Evolutionary conservation across 495 filamentous ascomycete genomes (phyloP), one percentile per base, ranked within the genome.

Genomic region (Hypoxylon fuscum): DNA sequence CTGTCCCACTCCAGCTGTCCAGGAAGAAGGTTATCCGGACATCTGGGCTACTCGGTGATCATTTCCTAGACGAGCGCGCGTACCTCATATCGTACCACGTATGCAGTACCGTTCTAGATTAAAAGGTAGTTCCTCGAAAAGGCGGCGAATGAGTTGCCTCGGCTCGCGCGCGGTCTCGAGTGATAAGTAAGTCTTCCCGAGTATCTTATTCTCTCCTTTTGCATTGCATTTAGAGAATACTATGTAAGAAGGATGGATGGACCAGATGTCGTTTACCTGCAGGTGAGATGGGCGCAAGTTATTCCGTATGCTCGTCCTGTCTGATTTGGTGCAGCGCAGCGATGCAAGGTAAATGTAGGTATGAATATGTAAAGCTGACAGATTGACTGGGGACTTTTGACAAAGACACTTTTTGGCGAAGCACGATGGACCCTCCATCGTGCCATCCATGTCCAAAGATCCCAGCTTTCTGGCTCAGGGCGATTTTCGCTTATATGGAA

Each of bases 11-110:
- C 48, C 11, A 46, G 23, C 50, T 55, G 54, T 67, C 48, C 11
- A 46, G 23, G 54, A 40, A 58, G 53, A 67, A 62, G 64, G 59
- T 62, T 62, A 67, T 67, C 64, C 64, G 58, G 59, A 62, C 64
- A 54, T 67, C 64, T 67, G 48, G 62, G 62, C 64, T 62, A 49
- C 38, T 10, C 38, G 64, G 41, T 50, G 59, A 67, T 67, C 64
- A 62, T 59, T 67, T 59, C 64, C 59, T 17, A 23, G 23, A 41
- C 10, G 38, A 42, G 53, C 15, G 23, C 46, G 45, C 51, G 62
- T 56, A 66, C 57, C 35, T 66, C 56, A 55, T 56, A 61, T 61
- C 56, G 62, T 66, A 66, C 56, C 62, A 66, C 62, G 43, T 59
- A 65, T 45, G 55, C 51, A 46, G 50, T 55, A 18, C 55, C 23